These are phyloP conservation scores for Kernera saxatilis DNA, from an alignment of 345 rosid genomes.

Conservation along the genomic window DNA sequence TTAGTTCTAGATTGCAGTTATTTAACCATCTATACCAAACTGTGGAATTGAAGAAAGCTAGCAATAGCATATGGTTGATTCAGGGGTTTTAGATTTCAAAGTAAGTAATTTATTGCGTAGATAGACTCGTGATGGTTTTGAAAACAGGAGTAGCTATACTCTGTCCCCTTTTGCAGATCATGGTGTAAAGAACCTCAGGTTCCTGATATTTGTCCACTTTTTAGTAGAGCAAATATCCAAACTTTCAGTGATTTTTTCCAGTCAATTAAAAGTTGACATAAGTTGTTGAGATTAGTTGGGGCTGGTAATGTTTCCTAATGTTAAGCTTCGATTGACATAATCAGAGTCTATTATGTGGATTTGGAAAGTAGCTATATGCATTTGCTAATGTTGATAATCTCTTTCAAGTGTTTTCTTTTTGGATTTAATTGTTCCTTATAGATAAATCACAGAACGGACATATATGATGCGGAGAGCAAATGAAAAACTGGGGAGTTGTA, in stretches of 20 bases:
- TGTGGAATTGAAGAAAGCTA: not conserved
- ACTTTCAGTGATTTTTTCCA: not conserved
- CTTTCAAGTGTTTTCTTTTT: not conserved
- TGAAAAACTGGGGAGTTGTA: constrained; percentile 6
- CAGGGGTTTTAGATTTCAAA: not conserved
- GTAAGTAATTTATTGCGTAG: not conserved
- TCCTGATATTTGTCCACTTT: too few species aligned
- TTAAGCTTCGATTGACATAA: not conserved
- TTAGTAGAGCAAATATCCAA: not conserved
- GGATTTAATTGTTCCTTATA: constrained; percentile 16
- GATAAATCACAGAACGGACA: constrained; percentile 28
- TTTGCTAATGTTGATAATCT: not conserved
- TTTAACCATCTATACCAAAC: not conserved
- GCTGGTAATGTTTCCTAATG: not conserved
- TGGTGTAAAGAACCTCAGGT: not conserved
- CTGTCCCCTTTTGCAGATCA: not conserved
- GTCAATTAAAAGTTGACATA: not conserved
- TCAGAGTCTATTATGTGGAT: not conserved
- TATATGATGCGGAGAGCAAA: constrained; percentile 35
- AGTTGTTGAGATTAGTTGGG: not conserved
- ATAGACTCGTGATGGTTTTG: not conserved
- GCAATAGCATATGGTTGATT: not conserved
- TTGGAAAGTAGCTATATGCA: not conserved
- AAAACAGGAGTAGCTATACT: not conserved
- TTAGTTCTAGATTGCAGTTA: not conserved